Conservation (phyloP, 257 asterid species). For the Cordia subcordata region DNA sequence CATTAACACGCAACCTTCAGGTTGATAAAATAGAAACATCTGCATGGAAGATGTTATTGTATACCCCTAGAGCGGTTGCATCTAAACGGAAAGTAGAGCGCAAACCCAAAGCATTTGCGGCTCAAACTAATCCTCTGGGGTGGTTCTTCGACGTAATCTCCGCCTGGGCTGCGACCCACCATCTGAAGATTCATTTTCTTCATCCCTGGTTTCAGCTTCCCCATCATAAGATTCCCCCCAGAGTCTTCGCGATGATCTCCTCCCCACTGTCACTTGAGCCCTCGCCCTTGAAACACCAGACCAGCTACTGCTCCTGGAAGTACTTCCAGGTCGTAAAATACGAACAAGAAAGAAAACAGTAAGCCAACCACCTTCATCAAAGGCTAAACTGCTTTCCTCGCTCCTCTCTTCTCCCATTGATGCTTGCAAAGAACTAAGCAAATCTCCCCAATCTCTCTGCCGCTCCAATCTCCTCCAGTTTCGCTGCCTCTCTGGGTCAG, state of each 20-base stretch:
- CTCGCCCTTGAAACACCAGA: conserved; percentile 46
- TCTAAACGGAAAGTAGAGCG: background rate
- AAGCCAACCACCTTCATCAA: conserved; percentile 64
- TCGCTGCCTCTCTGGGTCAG: conserved; percentile 82
- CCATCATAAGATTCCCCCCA: conserved; percentile 66
- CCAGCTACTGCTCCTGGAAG: conserved; percentile 40
- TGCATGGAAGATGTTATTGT: no score
- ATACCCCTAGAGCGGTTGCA: no score
- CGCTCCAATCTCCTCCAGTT: conserved; percentile 79
- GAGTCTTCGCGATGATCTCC: conserved; percentile 51
- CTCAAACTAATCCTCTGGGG: conserved; percentile 31
- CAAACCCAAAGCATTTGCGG: background rate
- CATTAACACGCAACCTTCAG: no score
- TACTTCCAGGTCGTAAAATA: conserved; percentile 47
- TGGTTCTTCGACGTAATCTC: conserved; percentile 21
- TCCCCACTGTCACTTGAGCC: conserved; percentile 40
- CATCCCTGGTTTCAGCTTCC: conserved; percentile 42
- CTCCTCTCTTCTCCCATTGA: conserved; percentile 60
- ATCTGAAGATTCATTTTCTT: conserved; percentile 31
- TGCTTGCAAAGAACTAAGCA: conserved; percentile 69
- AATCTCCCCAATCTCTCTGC: conserved; percentile 75
- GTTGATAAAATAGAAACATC: no score
- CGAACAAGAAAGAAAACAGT: conserved; percentile 67
- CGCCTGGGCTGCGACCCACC: conserved; percentile 18
- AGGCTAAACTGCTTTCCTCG: conserved; percentile 44